Percentiles rank a stretch among this genome's conserved stretches.
Evolutionary conservation across 2,329 filamentous ascomycete species (phyloP).

Genomic region (Ceratocystis ficicola): DNA sequence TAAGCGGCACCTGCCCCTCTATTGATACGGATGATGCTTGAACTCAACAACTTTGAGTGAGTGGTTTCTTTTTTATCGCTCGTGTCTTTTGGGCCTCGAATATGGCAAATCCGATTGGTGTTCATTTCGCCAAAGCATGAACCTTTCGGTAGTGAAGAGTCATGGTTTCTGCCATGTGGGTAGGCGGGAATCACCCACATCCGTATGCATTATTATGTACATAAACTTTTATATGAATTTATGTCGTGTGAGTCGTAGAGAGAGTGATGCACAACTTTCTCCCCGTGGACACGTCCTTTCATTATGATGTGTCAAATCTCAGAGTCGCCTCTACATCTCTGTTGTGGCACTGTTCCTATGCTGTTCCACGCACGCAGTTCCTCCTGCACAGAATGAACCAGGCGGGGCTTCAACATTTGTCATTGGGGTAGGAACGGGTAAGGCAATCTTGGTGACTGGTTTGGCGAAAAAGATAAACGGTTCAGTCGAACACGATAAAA

Average conservation of each 20-base stretch:
- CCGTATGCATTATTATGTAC: no score
- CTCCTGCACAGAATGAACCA: background rate
- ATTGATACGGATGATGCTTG: background rate
- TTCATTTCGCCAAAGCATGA: slow-evolving; percentile 3
- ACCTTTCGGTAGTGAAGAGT: background rate
- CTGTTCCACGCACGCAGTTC: slow-evolving; percentile 10
- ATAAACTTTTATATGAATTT: no score
- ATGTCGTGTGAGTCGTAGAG: no score
- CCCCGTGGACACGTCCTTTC: background rate
- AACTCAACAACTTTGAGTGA: background rate
- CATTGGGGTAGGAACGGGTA: background rate
- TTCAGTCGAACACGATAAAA: background rate
- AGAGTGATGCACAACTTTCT: background rate
- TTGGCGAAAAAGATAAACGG: background rate
- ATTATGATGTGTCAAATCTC: slow-evolving; percentile 5
- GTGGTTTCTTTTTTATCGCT: background rate
- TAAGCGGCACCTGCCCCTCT: background rate
- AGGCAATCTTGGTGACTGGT: background rate
- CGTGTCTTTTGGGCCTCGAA: background rate
- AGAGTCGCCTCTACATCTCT: background rate
- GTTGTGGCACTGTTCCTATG: slow-evolving; percentile 4
- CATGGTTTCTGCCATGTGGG: background rate
- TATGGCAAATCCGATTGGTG: slow-evolving; percentile 2
- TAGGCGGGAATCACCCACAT: background rate
- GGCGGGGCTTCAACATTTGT: background rate